phyloP scores from a whole-genome alignment of 169 alveolate species.

The Eimeria nieschulzi region DNA sequence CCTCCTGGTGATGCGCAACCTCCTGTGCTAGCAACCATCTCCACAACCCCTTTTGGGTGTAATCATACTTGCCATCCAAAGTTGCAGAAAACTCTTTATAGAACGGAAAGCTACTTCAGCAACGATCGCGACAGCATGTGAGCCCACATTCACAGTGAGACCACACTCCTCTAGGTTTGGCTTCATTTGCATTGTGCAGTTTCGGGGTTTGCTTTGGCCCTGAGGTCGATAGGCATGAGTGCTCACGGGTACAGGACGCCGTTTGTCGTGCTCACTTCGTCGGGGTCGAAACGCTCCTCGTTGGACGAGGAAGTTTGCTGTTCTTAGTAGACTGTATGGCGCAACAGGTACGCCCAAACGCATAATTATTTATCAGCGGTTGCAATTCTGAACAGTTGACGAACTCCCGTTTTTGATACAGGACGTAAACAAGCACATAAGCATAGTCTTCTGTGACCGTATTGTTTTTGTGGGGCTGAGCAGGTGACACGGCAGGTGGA shows the following conservation, averaged over 20 bases:
- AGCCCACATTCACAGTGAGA: neutral
- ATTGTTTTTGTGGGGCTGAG: neutral
- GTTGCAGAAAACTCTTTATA: too few relatives aligned
- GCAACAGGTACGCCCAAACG: conserved; percentile 11
- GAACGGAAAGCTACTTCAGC: too few relatives aligned
- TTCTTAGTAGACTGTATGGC: conserved; percentile 24
- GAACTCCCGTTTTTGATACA: too few relatives aligned
- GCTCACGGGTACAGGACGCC: neutral
- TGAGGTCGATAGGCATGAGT: neutral
- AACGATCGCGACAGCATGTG: too few relatives aligned
- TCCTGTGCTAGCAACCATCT: too few relatives aligned
- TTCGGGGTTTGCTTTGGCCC: conserved; percentile 52
- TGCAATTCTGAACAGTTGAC: too few relatives aligned
- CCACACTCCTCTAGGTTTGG: neutral
- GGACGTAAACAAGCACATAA: too few relatives aligned
- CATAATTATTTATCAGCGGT: too few relatives aligned
- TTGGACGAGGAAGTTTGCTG: conserved; percentile 14
- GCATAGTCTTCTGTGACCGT: too few relatives aligned
- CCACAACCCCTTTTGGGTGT: too few relatives aligned
- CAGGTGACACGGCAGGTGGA: conserved; percentile 37
- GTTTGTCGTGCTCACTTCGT: conserved; percentile 23
- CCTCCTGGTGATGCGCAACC: conserved; percentile 11
- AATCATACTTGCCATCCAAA: too few relatives aligned
- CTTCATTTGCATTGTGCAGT: neutral
- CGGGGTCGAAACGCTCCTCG: neutral